Evolutionary conservation across 768 basidiomycete species (phyloP).

Genomic region (Dioszegia crocea): DNA sequence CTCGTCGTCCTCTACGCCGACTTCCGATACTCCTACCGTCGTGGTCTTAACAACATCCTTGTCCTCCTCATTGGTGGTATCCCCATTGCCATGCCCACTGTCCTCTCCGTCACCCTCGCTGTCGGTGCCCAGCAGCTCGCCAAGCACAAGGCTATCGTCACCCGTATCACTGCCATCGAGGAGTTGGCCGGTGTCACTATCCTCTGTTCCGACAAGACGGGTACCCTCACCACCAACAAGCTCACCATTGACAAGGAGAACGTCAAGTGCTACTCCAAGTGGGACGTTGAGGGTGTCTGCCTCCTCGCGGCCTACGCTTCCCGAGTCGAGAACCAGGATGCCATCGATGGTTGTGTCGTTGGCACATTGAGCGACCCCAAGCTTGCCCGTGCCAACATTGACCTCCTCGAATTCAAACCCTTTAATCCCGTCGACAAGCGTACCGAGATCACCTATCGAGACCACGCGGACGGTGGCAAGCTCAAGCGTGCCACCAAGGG

Average conservation of each 20-base stretch:
- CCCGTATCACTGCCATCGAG: slow-evolving; percentile 98
- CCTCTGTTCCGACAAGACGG: slow-evolving; percentile 97
- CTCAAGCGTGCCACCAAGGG: slow-evolving; percentile 99
- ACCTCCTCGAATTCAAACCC: slow-evolving; percentile 96
- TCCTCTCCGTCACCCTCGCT: slow-evolving; percentile 94
- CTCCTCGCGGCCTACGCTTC: slow-evolving; percentile 93
- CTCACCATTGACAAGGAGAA: slow-evolving; percentile 92
- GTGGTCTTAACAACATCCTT: slow-evolving; percentile 93
- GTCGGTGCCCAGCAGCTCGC: slow-evolving; percentile 98
- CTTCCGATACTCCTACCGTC: slow-evolving; percentile 85
- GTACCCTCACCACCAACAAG: slow-evolving; percentile 98
- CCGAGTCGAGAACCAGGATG: slow-evolving; percentile 98
- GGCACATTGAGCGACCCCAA: slow-evolving; percentile 66
- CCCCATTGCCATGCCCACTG: slow-evolving; percentile 99
- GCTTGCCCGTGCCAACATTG: slow-evolving; percentile 85
- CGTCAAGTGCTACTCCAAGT: slow-evolving; percentile 83
- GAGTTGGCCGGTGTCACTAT: slow-evolving; percentile 98
- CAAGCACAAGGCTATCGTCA: slow-evolving; percentile 99
- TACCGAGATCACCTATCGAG: slow-evolving; percentile 96
- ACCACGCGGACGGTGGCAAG: slow-evolving; percentile 79
- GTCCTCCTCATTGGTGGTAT: slow-evolving; percentile 99
- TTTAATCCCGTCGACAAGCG: slow-evolving; percentile 99
- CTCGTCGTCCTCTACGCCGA: slow-evolving; percentile 90
- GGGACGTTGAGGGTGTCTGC: slow-evolving; percentile 84
- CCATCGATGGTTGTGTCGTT: slow-evolving; percentile 86